Percentiles rank a stretch among this genome's conserved stretches.
Conservation (phyloP, 2,329 filamentous ascomycete genomes). For the Neonectria magnoliae region DNA sequence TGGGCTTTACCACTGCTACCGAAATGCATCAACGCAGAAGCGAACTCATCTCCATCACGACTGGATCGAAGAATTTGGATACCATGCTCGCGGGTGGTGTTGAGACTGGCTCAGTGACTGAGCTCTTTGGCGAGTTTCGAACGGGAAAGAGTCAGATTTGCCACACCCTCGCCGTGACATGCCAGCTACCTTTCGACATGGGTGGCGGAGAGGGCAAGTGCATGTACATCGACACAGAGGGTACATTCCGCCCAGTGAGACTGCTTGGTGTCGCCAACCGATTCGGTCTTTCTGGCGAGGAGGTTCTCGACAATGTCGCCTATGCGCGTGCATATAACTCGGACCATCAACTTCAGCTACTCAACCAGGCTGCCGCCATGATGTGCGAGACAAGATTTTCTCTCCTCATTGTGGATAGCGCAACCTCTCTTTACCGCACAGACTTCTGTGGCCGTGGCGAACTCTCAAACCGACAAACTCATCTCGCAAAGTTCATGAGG, state of each 20-base stretch:
- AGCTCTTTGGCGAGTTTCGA: conserved; percentile 97
- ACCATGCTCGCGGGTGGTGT: conserved; percentile 93
- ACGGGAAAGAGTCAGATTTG: conserved; percentile 99
- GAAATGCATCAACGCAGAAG: conserved; percentile 98
- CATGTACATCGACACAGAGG: conserved; percentile 97
- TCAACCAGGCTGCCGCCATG: conserved; percentile 96
- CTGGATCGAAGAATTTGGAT: conserved; percentile 96
- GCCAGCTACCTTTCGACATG: conserved; percentile 98
- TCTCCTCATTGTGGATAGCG: conserved; percentile 93
- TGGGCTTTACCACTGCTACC: conserved; percentile 98
- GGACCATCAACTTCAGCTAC: conserved; percentile 93
- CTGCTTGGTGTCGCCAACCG: conserved; percentile 91
- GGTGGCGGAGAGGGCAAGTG: conserved; percentile 98
- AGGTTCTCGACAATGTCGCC: conserved; percentile 97
- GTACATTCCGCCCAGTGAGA: conserved; percentile 93
- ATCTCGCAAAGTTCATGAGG: conserved; percentile 89
- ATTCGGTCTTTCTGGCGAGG: conserved; percentile 94
- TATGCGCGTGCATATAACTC: conserved; percentile 99
- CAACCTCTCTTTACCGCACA: conserved; percentile 93
- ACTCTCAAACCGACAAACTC: conserved; percentile 90
- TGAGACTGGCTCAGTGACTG: conserved; percentile 97
- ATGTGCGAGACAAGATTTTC: conserved; percentile 99
- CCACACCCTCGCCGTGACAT: conserved; percentile 97
- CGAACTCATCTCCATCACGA: conserved; percentile 97
- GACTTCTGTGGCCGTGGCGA: conserved; percentile 98